A percentile compares a stretch with the other conserved stretches of the same genome.
Conservation (phyloP, 2,329 filamentous ascomycete genomes). For the Verticillium longisporum region DNA sequence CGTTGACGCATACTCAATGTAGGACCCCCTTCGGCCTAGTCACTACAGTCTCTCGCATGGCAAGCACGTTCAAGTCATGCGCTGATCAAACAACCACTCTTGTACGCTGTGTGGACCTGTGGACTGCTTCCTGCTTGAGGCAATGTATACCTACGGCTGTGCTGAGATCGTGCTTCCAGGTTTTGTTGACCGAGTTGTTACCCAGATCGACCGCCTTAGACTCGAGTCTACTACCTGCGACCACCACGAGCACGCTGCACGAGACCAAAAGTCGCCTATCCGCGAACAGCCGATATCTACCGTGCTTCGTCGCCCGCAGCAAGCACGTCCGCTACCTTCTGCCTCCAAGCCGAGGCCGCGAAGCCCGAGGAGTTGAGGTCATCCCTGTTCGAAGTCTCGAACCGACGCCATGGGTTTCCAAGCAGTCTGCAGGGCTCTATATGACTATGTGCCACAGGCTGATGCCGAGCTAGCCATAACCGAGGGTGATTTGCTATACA, state of each 20-base stretch:
- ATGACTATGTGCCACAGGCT: constrained; percentile 85
- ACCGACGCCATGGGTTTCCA: constrained; percentile 72
- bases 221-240: not conserved
- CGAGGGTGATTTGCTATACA: constrained; percentile 84
- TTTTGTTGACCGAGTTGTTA: no score
- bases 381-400: not conserved
- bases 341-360: not conserved
- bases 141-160: no score
- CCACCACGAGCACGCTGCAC: not conserved
- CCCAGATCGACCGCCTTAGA: not conserved
- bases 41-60: not conserved
- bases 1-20: not conserved
- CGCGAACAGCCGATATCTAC: no score
- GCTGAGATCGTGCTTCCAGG: no score
- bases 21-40: not conserved
- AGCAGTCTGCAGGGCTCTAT: constrained; percentile 83
- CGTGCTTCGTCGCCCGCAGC: not conserved
- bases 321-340: not conserved
- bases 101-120: no score
- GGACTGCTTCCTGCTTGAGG: no score
- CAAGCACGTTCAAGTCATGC: not conserved
- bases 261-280: no score
- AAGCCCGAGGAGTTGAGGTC: not conserved
- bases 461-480: constrained; percentile 77
- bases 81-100: not conserved